Evolutionary conservation across 345 rosid species (phyloP).

Genomic region (Citrus mangshanensis): DNA sequence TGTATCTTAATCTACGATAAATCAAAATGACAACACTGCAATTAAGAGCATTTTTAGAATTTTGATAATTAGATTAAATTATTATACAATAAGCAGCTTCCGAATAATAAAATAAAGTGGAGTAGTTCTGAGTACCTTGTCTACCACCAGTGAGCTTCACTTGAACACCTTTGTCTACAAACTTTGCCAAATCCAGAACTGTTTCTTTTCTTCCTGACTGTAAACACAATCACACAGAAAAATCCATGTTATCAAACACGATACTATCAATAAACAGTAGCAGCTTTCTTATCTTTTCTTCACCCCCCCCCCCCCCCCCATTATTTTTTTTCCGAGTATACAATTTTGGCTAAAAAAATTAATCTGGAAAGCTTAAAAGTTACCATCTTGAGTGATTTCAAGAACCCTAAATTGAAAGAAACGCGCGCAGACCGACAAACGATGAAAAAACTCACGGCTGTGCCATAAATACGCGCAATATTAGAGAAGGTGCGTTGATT

Average conservation of each 20-base stretch:
- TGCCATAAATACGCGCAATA: no score
- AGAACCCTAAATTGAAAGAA: neutral
- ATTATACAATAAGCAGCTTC: neutral
- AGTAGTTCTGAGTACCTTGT: constrained; percentile 54
- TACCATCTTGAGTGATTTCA: constrained; percentile 13
- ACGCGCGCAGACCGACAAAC: neutral
- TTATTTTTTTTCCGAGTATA: no score
- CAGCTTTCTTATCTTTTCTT: no score
- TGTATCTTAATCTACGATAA: neutral
- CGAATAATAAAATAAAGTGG: neutral
- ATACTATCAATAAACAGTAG: neutral
- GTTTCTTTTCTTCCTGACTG: constrained; percentile 98
- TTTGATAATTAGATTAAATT: no score
- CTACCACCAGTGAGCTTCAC: constrained; percentile 97
- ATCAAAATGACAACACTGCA: neutral
- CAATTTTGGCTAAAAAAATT: neutral
- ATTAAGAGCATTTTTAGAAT: neutral
- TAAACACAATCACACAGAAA: neutral
- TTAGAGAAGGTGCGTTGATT: neutral
- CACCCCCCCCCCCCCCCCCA: no score
- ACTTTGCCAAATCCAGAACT: constrained; percentile 91
- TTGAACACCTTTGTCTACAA: constrained; percentile 97
- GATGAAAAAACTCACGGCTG: neutral
- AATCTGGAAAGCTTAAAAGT: neutral
- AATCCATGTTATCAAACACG: neutral